Evolutionary conservation across 2,329 filamentous ascomycete genomes (phyloP).

Genomic region (Aspergillus neotritici): DNA sequence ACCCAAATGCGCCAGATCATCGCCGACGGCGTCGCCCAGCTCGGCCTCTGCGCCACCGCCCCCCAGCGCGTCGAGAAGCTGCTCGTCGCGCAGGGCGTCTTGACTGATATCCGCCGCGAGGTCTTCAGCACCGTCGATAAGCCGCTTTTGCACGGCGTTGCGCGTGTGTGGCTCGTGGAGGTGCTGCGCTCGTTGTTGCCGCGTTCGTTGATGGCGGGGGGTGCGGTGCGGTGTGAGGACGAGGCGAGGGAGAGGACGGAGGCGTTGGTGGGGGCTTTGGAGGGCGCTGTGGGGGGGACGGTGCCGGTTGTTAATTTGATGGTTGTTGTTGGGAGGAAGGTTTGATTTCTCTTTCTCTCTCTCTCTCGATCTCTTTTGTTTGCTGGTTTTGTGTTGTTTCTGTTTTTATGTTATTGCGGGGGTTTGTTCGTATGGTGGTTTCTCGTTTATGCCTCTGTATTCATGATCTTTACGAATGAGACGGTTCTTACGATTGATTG

Average conservation of each 20-base stretch:
- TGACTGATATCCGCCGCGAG: slow-evolving; percentile 8
- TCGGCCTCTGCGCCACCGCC: slow-evolving; percentile 10
- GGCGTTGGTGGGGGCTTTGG: slow-evolving; percentile 12
- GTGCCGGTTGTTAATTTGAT: slow-evolving; percentile 15
- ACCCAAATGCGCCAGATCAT: slow-evolving; percentile 6
- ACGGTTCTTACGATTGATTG: no score
- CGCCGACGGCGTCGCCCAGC: slow-evolving; percentile 9
- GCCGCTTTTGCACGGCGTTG: slow-evolving; percentile 8
- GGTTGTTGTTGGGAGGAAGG: slow-evolving; percentile 14
- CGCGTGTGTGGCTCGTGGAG: slow-evolving; percentile 13
- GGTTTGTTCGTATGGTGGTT: no score
- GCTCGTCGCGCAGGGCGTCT: slow-evolving; percentile 3
- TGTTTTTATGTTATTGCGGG: no score
- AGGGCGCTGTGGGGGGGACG: slow-evolving; percentile 10
- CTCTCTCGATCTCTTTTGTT: no score
- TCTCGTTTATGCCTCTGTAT: no score
- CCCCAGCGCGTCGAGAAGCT: slow-evolving; percentile 10
- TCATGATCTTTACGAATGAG: no score
- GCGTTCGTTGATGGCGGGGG: slow-evolving; percentile 11
- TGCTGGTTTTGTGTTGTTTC: no score
- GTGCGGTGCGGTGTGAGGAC: slow-evolving; percentile 2
- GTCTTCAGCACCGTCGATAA: slow-evolving; percentile 11
- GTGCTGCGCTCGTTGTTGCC: slow-evolving; percentile 13
- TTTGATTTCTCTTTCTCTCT: no score
- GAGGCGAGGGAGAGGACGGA: slow-evolving; percentile 9